Evolutionary conservation across 371 early-diverging fungal species (phyloP).

Genomic region (Capillidium rhysosporum): DNA sequence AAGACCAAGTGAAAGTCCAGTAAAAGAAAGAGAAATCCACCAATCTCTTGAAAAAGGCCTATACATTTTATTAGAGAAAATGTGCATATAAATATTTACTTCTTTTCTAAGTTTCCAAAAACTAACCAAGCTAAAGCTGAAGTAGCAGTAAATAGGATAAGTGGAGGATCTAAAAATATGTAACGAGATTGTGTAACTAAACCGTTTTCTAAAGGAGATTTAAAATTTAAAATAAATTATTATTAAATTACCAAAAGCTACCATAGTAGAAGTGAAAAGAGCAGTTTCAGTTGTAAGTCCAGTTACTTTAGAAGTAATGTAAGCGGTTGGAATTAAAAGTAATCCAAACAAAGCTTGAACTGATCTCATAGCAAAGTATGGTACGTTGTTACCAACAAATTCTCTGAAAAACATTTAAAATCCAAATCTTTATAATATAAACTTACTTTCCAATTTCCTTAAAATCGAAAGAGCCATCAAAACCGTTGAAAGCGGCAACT

Average conservation of each 20-base stretch:
- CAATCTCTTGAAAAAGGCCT: constrained; percentile 38
- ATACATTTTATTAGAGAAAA: neutral
- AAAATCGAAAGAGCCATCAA: constrained; percentile 75
- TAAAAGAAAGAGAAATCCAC: constrained; percentile 48
- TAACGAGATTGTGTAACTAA: constrained; percentile 73
- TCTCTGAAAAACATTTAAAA: constrained; percentile 14
- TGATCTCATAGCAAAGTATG: constrained; percentile 66
- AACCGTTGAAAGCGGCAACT: constrained; percentile 51
- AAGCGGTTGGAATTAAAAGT: constrained; percentile 57
- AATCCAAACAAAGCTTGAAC: constrained; percentile 51
- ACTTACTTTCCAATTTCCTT: constrained; percentile 47
- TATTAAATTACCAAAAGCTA: constrained; percentile 39
- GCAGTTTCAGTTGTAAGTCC: constrained; percentile 47
- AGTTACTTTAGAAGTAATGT: constrained; percentile 51
- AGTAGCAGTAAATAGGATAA: constrained; percentile 62
- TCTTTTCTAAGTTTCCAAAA: constrained; percentile 32
- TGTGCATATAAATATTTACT: neutral
- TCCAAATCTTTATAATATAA: neutral
- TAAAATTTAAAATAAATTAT: neutral
- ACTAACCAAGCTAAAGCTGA: constrained; percentile 54
- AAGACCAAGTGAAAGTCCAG: constrained; percentile 50
- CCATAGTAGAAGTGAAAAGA: constrained; percentile 42
- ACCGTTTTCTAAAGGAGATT: constrained; percentile 47
- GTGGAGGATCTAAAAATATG: constrained; percentile 74
- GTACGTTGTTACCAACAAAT: constrained; percentile 42